Conservation (phyloP, 805 yeast species). For the Saturnispora silvae region DNA sequence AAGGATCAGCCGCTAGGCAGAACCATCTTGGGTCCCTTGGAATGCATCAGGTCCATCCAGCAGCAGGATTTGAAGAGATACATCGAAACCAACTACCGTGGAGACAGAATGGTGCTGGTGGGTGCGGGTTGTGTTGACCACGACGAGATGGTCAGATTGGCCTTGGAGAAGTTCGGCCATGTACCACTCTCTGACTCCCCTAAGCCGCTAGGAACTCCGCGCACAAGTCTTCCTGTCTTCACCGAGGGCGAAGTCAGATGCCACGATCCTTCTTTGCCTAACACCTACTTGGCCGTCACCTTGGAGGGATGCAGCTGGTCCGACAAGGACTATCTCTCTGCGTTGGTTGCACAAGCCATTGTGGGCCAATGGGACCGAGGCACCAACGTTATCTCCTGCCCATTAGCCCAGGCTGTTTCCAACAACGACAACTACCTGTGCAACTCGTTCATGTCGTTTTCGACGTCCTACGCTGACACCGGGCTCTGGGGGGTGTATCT, state of each 20-base stretch:
- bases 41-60: conserved; percentile 71
- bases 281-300: conserved; percentile 85
- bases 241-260: conserved; percentile 79
- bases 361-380: conserved; percentile 98
- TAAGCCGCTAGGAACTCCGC: conserved; percentile 61
- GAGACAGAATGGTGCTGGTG: conserved; percentile 96
- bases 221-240: conserved; percentile 69
- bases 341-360: conserved; percentile 91
- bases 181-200: conserved; percentile 44
- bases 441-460: conserved; percentile 91
- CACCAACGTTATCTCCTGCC: conserved; percentile 70
- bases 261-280: conserved; percentile 73
- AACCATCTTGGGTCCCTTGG: conserved; percentile 91
- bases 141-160: conserved; percentile 66
- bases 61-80: conserved; percentile 68
- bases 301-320: conserved; percentile 99
- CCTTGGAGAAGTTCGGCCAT: conserved; percentile 67
- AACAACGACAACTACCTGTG: conserved; percentile 59
- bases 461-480: conserved; percentile 94
- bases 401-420: conserved; percentile 54
- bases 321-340: conserved; percentile 89
- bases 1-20: conserved; percentile 90
- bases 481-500: conserved; percentile 97
- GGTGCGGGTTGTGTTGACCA: conserved; percentile 95
- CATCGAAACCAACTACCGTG: conserved; percentile 79